Percentiles rank a stretch among this genome's conserved stretches.
Conservation (phyloP, 352 stramenopile species). For the Plasmopara viticola region DNA sequence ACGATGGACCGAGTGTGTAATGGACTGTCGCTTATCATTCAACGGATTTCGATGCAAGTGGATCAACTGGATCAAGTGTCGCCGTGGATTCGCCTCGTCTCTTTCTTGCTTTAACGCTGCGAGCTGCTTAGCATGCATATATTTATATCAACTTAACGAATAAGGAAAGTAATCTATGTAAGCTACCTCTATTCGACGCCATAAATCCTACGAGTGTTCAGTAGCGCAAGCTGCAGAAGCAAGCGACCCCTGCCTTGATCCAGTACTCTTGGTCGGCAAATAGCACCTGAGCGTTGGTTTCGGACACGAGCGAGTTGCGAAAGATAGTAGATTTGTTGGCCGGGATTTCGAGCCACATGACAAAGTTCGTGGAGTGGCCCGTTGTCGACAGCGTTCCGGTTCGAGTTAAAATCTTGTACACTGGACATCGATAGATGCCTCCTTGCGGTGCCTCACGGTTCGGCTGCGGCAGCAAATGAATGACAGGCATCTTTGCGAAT, state of each 20-base stretch:
- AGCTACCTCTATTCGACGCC: background rate
- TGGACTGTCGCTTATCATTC: constrained; percentile 51
- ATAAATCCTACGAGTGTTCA: constrained; percentile 21
- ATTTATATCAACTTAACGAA: constrained; percentile 31
- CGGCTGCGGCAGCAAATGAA: constrained; percentile 78
- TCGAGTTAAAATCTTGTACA: constrained; percentile 94
- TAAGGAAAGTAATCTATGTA: constrained; percentile 12
- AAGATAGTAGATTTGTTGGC: constrained; percentile 68
- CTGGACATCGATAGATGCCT: constrained; percentile 90
- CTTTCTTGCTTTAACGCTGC: constrained; percentile 38
- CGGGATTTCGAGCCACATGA: constrained; percentile 96
- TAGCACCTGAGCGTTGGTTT: constrained; percentile 89
- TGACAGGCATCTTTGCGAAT: constrained; percentile 89
- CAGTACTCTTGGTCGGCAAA: constrained; percentile 91
- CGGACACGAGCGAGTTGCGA: constrained; percentile 86
- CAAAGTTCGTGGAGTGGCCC: constrained; percentile 79
- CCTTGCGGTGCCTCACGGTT: constrained; percentile 65
- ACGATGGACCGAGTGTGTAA: constrained; percentile 59
- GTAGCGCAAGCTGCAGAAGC: constrained; percentile 91
- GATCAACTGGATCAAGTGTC: constrained; percentile 51
- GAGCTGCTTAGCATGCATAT: constrained; percentile 16
- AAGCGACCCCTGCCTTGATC: constrained; percentile 94
- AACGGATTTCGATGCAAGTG: constrained; percentile 52
- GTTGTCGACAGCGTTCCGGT: constrained; percentile 44
- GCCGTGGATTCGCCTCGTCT: constrained; percentile 52